Evolutionary conservation across 2,329 filamentous ascomycete species (phyloP).

Genomic region (Cadophora sp.): DNA sequence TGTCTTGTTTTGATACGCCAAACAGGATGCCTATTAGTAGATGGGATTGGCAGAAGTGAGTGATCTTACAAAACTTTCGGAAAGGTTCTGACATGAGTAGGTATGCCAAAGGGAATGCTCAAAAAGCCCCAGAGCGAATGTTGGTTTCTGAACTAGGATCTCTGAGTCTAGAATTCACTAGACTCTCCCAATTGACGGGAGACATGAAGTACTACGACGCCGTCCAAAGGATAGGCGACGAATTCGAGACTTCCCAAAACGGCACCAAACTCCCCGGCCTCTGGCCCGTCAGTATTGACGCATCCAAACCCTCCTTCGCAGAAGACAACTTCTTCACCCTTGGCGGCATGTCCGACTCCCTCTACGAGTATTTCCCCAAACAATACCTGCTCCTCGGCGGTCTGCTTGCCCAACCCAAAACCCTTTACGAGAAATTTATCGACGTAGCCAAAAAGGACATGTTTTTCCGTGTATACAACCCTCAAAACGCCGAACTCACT

Average conservation of each 20-base stretch:
- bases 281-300: constrained; percentile 64
- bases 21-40: constrained; percentile 82
- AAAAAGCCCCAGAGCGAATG: constrained; percentile 61
- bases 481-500: constrained; percentile 47
- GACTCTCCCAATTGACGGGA: constrained; percentile 68
- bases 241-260: constrained; percentile 60
- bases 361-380: constrained; percentile 71
- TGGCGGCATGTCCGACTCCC: constrained; percentile 62
- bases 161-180: constrained; percentile 63
- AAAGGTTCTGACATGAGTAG: constrained; percentile 51
- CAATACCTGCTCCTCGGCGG: constrained; percentile 73
- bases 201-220: constrained; percentile 69
- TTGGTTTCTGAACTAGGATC: constrained; percentile 67
- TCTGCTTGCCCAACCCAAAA: constrained; percentile 54
- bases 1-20: constrained; percentile 81
- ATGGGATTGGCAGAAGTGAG: constrained; percentile 55
- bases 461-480: constrained; percentile 53
- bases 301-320: constrained; percentile 62
- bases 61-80: constrained; percentile 42
- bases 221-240: constrained; percentile 61
- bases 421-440: constrained; percentile 54
- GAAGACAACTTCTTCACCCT: constrained; percentile 59
- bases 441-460: constrained; percentile 53
- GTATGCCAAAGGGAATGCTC: constrained; percentile 56
- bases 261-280: constrained; percentile 64